These are phyloP conservation scores for Dactylella cylindrospora DNA, from an alignment of 2,329 filamentous ascomycete genomes.

Conservation along the genomic window DNA sequence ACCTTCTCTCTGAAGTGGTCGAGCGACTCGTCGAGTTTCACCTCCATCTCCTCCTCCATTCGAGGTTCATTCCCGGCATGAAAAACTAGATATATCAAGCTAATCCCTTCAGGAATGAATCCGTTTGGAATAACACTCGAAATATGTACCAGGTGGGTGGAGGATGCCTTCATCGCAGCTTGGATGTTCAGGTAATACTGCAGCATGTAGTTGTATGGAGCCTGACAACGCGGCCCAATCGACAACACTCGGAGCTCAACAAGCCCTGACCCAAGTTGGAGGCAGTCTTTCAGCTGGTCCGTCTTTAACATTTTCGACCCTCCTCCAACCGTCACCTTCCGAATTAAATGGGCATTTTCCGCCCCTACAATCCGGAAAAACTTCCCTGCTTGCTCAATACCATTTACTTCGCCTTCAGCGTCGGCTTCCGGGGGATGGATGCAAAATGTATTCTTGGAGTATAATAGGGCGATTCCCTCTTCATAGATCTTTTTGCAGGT, in stretches of 20 bases:
- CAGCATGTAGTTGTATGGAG: slow-evolving; percentile 43
- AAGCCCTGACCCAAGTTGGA: slow-evolving; percentile 22
- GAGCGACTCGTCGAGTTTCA: slow-evolving; percentile 19
- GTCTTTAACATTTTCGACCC: slow-evolving; percentile 23
- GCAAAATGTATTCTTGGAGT: slow-evolving; percentile 38
- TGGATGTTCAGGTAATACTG: slow-evolving; percentile 41
- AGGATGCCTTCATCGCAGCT: slow-evolving; percentile 25
- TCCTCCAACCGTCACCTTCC: slow-evolving; percentile 38
- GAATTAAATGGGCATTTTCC: slow-evolving; percentile 28
- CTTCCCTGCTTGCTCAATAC: slow-evolving; percentile 17
- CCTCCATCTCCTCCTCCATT: slow-evolving; percentile 19
- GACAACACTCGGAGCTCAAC: slow-evolving; percentile 23
- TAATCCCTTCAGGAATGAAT: slow-evolving; percentile 33
- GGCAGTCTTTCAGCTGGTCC: slow-evolving; percentile 26
- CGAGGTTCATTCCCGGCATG: slow-evolving; percentile 4
- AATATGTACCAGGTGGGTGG: slow-evolving; percentile 20
- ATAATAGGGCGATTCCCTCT: slow-evolving; percentile 26
- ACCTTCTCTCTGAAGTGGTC: slow-evolving; percentile 25
- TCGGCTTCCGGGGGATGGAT: slow-evolving; percentile 9
- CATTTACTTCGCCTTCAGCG: slow-evolving; percentile 12
- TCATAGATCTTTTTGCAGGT: slow-evolving; percentile 29
- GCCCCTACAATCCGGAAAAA: slow-evolving; percentile 38
- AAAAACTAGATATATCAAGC: slow-evolving; percentile 30
- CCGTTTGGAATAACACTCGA: slow-evolving; percentile 38
- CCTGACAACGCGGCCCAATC: slow-evolving; percentile 38